These are phyloP conservation scores for Picochlorum costavermella DNA, from an alignment of 139 green algal genomes.

Conservation along the genomic window DNA sequence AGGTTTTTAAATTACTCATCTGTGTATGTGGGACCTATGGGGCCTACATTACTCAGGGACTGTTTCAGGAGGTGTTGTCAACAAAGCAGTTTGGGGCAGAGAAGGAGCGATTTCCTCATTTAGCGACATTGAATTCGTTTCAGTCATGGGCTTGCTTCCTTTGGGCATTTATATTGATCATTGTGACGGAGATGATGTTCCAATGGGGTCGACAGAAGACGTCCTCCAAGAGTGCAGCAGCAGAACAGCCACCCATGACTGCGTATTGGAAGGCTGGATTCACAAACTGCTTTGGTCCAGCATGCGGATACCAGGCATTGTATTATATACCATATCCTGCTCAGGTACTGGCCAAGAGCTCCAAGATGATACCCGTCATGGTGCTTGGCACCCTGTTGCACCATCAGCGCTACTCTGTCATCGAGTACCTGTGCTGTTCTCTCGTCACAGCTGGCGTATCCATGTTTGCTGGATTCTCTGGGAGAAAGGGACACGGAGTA, in stretches of 20 bases:
- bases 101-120: conserved; percentile 62
- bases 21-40: conserved; percentile 84
- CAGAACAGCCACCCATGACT: conserved; percentile 28
- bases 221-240: neutral
- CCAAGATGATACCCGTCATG: conserved; percentile 98
- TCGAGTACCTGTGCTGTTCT: conserved; percentile 82
- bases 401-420: conserved; percentile 60
- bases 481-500: conserved; percentile 43
- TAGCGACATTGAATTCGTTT: conserved; percentile 80
- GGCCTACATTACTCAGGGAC: conserved; percentile 76
- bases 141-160: conserved; percentile 82
- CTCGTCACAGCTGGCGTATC: conserved; percentile 54
- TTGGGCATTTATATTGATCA: conserved; percentile 57
- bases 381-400: conserved; percentile 81
- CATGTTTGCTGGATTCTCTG: conserved; percentile 7
- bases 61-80: conserved; percentile 77
- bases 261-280: conserved; percentile 75
- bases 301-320: conserved; percentile 78
- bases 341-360: conserved; percentile 94
- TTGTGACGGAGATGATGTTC: neutral
- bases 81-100: conserved; percentile 68
- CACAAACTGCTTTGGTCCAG: conserved; percentile 82
- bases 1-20: conserved; percentile 35
- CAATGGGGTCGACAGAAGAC: conserved; percentile 5
- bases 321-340: conserved; percentile 93